Conservation (phyloP, 306 rosid genomes). For the Inga laurina region DNA sequence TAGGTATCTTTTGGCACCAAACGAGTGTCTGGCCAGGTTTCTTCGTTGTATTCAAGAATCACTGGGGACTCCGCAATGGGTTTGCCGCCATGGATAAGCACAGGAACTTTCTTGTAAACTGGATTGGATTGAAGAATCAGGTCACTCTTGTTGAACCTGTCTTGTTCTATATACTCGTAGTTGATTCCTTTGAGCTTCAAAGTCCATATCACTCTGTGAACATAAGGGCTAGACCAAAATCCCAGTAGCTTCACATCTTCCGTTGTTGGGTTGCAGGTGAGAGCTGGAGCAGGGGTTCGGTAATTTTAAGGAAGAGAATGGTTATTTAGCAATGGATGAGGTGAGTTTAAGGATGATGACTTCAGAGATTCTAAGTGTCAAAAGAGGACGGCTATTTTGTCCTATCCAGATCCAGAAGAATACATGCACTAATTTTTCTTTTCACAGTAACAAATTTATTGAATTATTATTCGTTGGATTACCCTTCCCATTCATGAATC, state of each 20-base stretch:
- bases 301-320: not conserved
- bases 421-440: too few relatives aligned
- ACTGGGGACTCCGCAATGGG: conserved; percentile 41
- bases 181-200: conserved; percentile 49
- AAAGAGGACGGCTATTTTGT: not conserved
- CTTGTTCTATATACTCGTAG: conserved; percentile 46
- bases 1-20: conserved; percentile 46
- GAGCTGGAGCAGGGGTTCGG: not conserved
- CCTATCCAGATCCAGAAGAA: not conserved
- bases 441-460: too few relatives aligned
- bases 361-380: not conserved
- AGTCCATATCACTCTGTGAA: conserved; percentile 47
- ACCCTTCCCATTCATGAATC: not conserved
- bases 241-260: conserved; percentile 45
- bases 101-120: conserved; percentile 53
- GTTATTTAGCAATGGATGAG: not conserved
- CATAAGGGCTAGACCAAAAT: conserved; percentile 54
- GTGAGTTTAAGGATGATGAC: not conserved
- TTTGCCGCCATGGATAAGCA: conserved; percentile 50
- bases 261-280: conserved; percentile 22
- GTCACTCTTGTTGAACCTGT: conserved; percentile 39
- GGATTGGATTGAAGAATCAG: conserved; percentile 52
- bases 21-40: conserved; percentile 50
- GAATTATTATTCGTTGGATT: too few relatives aligned
- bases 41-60: conserved; percentile 55